Conservation (phyloP, 257 asterid genomes). For the Coffea eugenioides region DNA sequence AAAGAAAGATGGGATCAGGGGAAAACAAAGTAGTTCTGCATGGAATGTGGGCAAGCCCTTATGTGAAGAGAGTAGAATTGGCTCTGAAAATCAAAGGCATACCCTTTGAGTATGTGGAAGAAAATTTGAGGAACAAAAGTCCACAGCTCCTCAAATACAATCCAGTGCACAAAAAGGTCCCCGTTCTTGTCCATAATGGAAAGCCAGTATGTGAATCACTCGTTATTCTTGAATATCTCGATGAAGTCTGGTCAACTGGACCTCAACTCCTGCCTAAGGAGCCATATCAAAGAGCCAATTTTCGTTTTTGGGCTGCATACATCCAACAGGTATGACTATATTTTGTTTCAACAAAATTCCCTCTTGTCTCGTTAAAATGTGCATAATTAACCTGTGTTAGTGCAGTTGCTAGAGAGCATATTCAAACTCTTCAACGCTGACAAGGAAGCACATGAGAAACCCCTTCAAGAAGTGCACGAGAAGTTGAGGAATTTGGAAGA, state of each 20-base stretch:
- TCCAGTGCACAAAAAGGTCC: constrained; percentile 44
- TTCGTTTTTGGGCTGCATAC: constrained; percentile 40
- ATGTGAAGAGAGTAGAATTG: constrained; percentile 38
- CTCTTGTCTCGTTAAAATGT: no score
- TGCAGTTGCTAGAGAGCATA: no score
- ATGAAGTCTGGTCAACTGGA: constrained; percentile 34
- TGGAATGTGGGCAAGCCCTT: constrained; percentile 44
- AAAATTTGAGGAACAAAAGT: constrained; percentile 39
- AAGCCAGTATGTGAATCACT: constrained; percentile 31
- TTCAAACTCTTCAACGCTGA: no score
- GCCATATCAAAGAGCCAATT: constrained; percentile 35
- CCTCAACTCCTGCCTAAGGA: constrained; percentile 36
- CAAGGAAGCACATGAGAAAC: no score
- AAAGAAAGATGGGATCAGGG: constrained; percentile 27
- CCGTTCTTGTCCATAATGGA: constrained; percentile 42
- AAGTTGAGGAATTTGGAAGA: no score
- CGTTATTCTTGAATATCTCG: constrained; percentile 42
- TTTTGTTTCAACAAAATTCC: no score
- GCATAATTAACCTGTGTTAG: no score
- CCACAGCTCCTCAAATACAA: constrained; percentile 30
- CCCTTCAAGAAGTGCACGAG: no score
- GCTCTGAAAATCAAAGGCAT: constrained; percentile 51
- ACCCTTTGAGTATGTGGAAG: constrained; percentile 40
- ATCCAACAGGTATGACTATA: constrained; percentile 31
- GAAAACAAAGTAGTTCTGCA: constrained; percentile 31